phyloP scores from a whole-genome alignment of 1,284 basidiomycete species.

The Wallemia mellicola region DNA sequence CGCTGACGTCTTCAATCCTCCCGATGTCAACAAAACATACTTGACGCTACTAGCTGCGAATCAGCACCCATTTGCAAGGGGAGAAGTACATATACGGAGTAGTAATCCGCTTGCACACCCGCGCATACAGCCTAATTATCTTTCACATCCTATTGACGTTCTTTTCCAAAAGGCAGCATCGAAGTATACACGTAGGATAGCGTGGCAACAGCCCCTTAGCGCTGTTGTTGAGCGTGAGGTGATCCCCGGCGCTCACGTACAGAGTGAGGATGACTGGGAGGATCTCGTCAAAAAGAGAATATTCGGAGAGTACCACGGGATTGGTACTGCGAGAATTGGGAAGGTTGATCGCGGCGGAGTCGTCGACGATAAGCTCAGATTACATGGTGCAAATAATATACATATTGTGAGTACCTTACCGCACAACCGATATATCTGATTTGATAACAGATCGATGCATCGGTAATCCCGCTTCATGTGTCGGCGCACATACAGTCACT shows the following conservation, averaged over 20 bases:
- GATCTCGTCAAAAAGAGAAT: neutral
- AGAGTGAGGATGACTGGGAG: neutral
- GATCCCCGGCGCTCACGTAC: neutral
- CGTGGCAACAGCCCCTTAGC: neutral
- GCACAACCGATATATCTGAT: too few species aligned
- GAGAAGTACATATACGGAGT: neutral
- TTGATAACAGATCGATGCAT: neutral
- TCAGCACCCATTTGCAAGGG: neutral
- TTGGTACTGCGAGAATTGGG: slow-evolving; percentile 18
- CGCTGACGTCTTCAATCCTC: neutral
- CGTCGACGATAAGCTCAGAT: slow-evolving; percentile 15
- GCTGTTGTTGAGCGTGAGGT: neutral
- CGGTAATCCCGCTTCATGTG: slow-evolving; percentile 3
- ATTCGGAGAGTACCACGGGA: slow-evolving; percentile 9
- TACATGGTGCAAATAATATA: slow-evolving; percentile 24
- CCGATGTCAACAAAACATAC: neutral
- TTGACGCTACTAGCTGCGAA: neutral
- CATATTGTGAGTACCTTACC: slow-evolving; percentile 20
- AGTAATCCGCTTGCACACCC: neutral
- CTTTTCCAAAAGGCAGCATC: neutral
- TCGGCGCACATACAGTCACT: slow-evolving; percentile 4
- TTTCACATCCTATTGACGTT: neutral
- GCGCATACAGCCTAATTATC: neutral
- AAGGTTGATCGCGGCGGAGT: slow-evolving; percentile 18
- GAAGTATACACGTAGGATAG: neutral